Base-by-base conservation (phyloP, 495 filamentous ascomycete species). In the Lepraria neglecta region DNA sequence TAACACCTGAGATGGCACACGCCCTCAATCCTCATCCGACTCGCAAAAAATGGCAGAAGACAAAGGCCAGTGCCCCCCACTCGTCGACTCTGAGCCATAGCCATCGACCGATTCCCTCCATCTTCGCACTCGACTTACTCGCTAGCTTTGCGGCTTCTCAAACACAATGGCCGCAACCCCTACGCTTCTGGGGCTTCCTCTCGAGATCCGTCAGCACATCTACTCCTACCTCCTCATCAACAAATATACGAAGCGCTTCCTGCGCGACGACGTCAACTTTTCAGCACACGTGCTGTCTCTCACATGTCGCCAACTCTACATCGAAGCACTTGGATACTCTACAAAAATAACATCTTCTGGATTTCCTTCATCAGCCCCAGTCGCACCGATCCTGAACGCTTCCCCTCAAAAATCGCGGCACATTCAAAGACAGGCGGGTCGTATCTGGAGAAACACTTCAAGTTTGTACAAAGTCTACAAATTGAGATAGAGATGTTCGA, bases 211-310 rank as follows among this genome's bases (percentile, higher is more conserved):
- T 10, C 30, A 42, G 11, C 44, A 59, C 15, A 42, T 59, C 6
- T 59, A 59, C 33, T 59, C 45, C 33, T 30, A 42, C 21, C 14
- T 51, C 21, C 33, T 59, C 44, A 19, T 59, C 4, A n/a, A 59
- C 11, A 21, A n/a, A 31, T 19, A 35, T 11, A n/a, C 28, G 17
- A 10, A 31, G 33, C 17, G n/a, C 50, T 53, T 35, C 27, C 57
- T 40, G 10, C 1, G 19, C 30, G 21, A 28, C 38, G 15, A 50
- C 11, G 1, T 4, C 17, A 40, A 11, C 30, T n/a, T 15, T 12
- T 27, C 21, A n/a, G 0, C 31, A 15, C 27, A 40, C 35, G 4
- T 11, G 3, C 14, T 48, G 19, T 11, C 45, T 30, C 47, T 6
- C 24, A 42, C 57, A 24, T 59, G 57, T 28, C 31, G 57, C 6